Evolutionary conservation across 441 rosid species (phyloP), one percentile per base, ranked within the genome.

Genomic region (Manihot esculenta): DNA sequence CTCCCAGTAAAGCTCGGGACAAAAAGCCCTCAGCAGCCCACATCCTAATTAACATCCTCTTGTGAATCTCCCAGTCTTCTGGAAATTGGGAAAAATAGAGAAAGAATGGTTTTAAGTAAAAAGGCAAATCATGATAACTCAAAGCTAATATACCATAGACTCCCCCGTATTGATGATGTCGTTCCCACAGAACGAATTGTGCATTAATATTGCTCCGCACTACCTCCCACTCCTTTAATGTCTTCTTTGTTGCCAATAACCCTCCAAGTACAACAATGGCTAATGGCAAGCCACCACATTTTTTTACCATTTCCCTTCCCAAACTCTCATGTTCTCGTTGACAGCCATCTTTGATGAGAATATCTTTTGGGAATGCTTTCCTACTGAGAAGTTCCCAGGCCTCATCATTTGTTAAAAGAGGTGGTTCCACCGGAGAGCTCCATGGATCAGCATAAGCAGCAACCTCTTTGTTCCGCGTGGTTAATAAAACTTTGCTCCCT

Each of bases 11-110:
- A n/a, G 47, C 24, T 53, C 73, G 58, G 6, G 56, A 23, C 10
- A 78, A 61, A 14, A 81, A 51, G 26, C 76, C 84, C 70, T 82
- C 83, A 10, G 80, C 75, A 33, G 58, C 72, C 81, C 83, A 77
- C 1, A 4, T 15, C 42, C 66, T 42, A 21, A 75, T 72, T 54
- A 82, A 30, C 17, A 0, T 55, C 9, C 53, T 3, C 11, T 60
- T 64, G 1, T 15, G 0, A 23, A 74, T 76, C 59, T 69, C 21
- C 53, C 66, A 53, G 12, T 72, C 74, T 60, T 80, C 76, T 0
- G 79, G 84, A 14, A 57, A 83, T 15, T 80, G 80, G 8, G 79
- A 78, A 6, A 83, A 30, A 62, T 78, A 77, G 50, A 80, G 79
- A 33, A 83, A 83, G 62, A 81, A 78, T 48, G 77, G 75, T 61